These are phyloP conservation scores for Lactarius quietus DNA, from an alignment of 768 basidiomycete species.

Conservation along the genomic window DNA sequence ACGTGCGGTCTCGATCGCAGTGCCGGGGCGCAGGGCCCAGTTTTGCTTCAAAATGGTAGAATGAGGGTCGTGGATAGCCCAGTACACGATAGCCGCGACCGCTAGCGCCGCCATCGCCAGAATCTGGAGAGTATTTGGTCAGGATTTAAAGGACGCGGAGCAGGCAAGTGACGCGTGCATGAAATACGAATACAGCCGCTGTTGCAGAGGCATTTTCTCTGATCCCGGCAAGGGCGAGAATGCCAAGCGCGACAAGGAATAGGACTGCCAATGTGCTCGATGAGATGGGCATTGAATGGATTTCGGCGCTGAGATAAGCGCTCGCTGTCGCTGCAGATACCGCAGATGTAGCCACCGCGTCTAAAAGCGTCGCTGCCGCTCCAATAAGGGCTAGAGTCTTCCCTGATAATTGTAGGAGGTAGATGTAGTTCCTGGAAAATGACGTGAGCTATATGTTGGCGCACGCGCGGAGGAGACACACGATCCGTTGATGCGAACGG, in stretches of 20 bases:
- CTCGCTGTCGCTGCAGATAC: constrained; percentile 27
- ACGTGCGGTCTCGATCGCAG: constrained; percentile 13
- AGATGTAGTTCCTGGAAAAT: constrained; percentile 16
- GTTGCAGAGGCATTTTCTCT: constrained; percentile 21
- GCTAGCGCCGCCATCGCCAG: constrained; percentile 18
- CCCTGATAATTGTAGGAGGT: constrained; percentile 22
- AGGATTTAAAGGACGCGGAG: neutral
- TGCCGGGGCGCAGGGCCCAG: constrained; percentile 21
- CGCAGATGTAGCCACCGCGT: constrained; percentile 23
- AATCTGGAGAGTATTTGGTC: constrained; percentile 9
- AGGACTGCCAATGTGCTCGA: constrained; percentile 17
- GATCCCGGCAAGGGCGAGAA: constrained; percentile 25
- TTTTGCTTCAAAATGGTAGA: constrained; percentile 20
- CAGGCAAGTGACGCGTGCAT: constrained; percentile 2
- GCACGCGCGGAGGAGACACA: neutral
- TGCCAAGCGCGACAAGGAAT: constrained; percentile 20
- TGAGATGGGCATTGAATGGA: constrained; percentile 20
- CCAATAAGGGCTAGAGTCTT: constrained; percentile 22
- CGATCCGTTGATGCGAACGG: constrained; percentile 22
- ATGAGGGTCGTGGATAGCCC: constrained; percentile 23
- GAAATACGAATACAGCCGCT: constrained; percentile 24
- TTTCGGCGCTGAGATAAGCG: constrained; percentile 24
- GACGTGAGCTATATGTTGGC: neutral
- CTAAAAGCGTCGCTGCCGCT: constrained; percentile 23
- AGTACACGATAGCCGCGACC: constrained; percentile 18